Evolutionary conservation across 768 basidiomycete species (phyloP).

Genomic region (Cyclocybe cylindracea): DNA sequence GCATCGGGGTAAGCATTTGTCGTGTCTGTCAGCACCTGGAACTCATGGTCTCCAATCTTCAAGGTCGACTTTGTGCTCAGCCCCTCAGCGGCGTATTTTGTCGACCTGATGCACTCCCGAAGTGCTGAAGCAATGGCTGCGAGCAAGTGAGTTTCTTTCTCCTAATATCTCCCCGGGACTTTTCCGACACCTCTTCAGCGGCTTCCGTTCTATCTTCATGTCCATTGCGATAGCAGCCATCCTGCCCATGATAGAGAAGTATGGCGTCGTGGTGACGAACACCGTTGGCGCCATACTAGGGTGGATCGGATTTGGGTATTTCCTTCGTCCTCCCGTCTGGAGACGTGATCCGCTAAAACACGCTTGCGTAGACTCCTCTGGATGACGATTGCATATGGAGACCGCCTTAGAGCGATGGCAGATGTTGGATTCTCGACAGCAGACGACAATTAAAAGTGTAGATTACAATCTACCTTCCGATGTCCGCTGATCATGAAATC

Average conservation of each 20-base stretch:
- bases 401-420: constrained; percentile 53
- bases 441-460: constrained; percentile 30
- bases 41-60: not conserved
- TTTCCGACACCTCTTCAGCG: constrained; percentile 31
- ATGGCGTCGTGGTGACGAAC: constrained; percentile 55
- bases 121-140: constrained; percentile 68
- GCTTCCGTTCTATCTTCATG: constrained; percentile 46
- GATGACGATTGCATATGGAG: constrained; percentile 56
- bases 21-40: not conserved
- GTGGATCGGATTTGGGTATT: constrained; percentile 55
- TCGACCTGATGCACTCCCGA: constrained; percentile 59
- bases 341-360: not conserved
- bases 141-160: constrained; percentile 34
- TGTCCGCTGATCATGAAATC: no score
- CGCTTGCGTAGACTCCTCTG: constrained; percentile 43
- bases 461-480: not conserved
- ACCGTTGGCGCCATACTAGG: constrained; percentile 44
- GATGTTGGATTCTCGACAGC: constrained; percentile 57
- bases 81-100: constrained; percentile 55
- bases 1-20: constrained; percentile 53
- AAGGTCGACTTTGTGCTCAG: constrained; percentile 60
- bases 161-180: not conserved
- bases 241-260: constrained; percentile 52
- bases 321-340: not conserved
- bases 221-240: constrained; percentile 44